Base-by-base conservation (phyloP, 2,329 filamentous ascomycete species). In the Stromatinia cepivora region DNA sequence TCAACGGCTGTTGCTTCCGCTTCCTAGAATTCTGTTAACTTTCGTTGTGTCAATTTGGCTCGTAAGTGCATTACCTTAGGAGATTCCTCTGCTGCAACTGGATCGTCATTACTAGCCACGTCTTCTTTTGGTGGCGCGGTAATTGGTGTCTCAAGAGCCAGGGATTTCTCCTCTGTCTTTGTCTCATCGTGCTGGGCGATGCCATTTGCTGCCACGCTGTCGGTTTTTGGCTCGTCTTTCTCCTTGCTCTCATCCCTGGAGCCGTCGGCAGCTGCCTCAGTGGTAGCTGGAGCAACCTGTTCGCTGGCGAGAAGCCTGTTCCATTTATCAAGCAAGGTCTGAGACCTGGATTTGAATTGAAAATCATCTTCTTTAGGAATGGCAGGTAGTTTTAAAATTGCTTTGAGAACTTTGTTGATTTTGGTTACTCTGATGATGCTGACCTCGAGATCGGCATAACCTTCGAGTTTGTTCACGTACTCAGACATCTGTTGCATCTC, bases 391-490 rank as follows among this genome's bases (percentile, higher is more conserved):
- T 97, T 97, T 76, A 97, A 84, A 74, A 99, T 95, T 6, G 91
- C 93, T 83, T 96, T 97, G 69, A 99, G 86, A 15, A 99, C 94
- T 83, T 99, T 99, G 87, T 98, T 94, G 81, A 99, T 97, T 85
- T 98, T 99, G 72, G 95, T 99, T 20, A 83, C 84, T 72, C 92
- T 89, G 76, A 98, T 97, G 75, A 97, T 95, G 73, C 89, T 88
- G 42, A 92, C 92, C 79, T 98, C 94, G 6, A 98, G 87, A 73
- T 97, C 92, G 1, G 87, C 82, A 84, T 88, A 90, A 10, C 84
- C 87, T 81, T 99, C 95, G 8, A 99, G 87, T 79, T 96, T 92
- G 42, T 85, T 86, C 69, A 96, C 84, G 76, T 89, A 92, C 25
- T 92, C 90, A 6, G 89, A 89, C 90, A 95, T 93, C 61, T 83